phyloP scores from a whole-genome alignment of 2,329 filamentous ascomycete genomes.

The Pseudocercospora crystallina region DNA sequence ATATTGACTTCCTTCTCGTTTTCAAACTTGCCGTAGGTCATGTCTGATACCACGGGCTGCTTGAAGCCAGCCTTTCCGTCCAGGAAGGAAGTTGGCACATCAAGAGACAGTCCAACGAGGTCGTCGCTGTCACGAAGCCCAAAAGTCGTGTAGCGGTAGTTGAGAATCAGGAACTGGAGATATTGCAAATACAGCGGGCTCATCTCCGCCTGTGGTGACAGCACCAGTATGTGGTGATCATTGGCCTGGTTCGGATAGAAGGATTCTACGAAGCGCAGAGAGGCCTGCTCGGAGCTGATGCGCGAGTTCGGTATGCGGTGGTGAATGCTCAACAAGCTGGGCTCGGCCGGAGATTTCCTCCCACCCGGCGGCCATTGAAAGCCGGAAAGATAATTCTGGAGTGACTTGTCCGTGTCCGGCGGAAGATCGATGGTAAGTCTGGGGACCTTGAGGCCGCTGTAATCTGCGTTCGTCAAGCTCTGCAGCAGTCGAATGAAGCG shows the following conservation, averaged over 20 bases:
- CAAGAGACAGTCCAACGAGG: conserved; percentile 77
- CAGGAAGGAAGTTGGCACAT: conserved; percentile 65
- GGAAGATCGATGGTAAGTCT: conserved; percentile 85
- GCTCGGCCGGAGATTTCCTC: conserved; percentile 44
- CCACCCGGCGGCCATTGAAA: conserved; percentile 68
- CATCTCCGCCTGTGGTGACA: conserved; percentile 79
- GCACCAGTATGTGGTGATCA: conserved; percentile 74
- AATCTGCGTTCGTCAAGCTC: conserved; percentile 75
- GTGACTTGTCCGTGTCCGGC: conserved; percentile 63
- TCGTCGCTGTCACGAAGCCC: conserved; percentile 49
- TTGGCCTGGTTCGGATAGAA: conserved; percentile 73
- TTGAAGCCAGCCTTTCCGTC: conserved; percentile 60
- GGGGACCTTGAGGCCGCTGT: conserved; percentile 66
- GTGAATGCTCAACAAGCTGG: conserved; percentile 62
- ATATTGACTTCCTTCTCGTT: conserved; percentile 31
- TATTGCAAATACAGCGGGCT: conserved; percentile 84
- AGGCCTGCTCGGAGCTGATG: conserved; percentile 67
- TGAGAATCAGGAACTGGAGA: conserved; percentile 72
- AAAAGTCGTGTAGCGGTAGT: conserved; percentile 69
- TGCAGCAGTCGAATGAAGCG: conserved; percentile 73
- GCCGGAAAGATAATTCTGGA: conserved; percentile 60
- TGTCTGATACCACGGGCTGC: conserved; percentile 42
- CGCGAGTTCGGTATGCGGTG: conserved; percentile 66
- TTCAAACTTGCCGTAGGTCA: conserved; percentile 34
- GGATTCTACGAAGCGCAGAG: conserved; percentile 75